Percentiles rank a stretch among this genome's conserved stretches.
These are phyloP conservation scores for Cercospora nicotianae DNA, from an alignment of 2,329 filamentous ascomycete species.

Conservation along the genomic window DNA sequence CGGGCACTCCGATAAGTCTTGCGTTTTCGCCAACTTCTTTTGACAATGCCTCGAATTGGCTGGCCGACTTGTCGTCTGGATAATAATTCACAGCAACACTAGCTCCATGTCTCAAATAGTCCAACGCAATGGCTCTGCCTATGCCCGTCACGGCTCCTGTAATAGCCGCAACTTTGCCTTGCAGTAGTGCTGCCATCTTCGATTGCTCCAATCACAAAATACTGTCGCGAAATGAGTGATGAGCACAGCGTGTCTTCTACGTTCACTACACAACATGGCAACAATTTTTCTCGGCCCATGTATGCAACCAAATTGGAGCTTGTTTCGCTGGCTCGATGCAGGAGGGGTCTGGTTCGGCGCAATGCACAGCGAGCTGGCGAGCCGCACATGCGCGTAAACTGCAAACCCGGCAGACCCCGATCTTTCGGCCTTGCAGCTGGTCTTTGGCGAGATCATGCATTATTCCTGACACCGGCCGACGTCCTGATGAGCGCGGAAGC, in stretches of 20 bases:
- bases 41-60: constrained; percentile 52
- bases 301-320: background rate
- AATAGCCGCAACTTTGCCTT: constrained; percentile 77
- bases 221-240: background rate
- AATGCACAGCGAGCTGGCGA: constrained; percentile 17
- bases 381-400: background rate
- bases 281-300: constrained; percentile 1
- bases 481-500: background rate
- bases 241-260: constrained; percentile 9
- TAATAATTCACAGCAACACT: constrained; percentile 80
- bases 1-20: constrained; percentile 64
- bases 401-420: constrained; percentile 1
- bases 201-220: background rate
- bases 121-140: constrained; percentile 78
- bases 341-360: constrained; percentile 15
- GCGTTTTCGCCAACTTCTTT: constrained; percentile 41
- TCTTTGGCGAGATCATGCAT: background rate
- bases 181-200: constrained; percentile 52
- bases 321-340: constrained; percentile 3
- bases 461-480: background rate
- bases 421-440: background rate
- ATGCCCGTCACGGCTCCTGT: constrained; percentile 86
- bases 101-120: constrained; percentile 75
- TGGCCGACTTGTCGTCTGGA: constrained; percentile 53
- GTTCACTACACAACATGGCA: constrained; percentile 13